Percentiles rank a stretch among this genome's conserved stretches.
Conservation (phyloP, 306 rosid genomes). For the Ormosia emarginata region DNA sequence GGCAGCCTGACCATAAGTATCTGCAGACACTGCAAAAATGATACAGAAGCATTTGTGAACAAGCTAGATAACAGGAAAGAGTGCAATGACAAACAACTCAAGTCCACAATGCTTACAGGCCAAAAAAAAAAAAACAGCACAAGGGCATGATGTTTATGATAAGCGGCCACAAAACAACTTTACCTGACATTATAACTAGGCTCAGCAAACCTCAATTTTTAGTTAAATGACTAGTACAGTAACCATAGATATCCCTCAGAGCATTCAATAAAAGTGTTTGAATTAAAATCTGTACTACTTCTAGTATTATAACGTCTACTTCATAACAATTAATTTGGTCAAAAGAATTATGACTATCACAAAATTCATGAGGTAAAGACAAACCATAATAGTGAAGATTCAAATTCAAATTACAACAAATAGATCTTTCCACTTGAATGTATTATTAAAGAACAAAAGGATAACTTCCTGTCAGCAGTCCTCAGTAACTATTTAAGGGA, state of each 20-base stretch:
- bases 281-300: not conserved
- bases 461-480: not conserved
- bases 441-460: not conserved
- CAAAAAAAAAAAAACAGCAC: not conserved
- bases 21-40: constrained; percentile 47
- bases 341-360: not conserved
- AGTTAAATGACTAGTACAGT: not conserved
- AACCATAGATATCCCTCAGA: not conserved
- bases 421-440: not conserved
- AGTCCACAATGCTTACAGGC: not conserved
- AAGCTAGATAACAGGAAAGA: constrained; percentile 3
- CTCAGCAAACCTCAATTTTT: not conserved
- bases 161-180: not conserved
- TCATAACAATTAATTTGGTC: not conserved
- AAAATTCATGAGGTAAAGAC: not conserved
- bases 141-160: not conserved
- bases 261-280: not conserved
- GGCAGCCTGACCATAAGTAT: constrained; percentile 84
- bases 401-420: too few relatives aligned
- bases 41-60: not conserved
- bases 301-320: not conserved
- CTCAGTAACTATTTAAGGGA: not conserved
- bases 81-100: not conserved
- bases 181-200: not conserved
- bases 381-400: not conserved